Evolutionary conservation across 116 monocot genomes (phyloP).

Genomic region (Dioscorea cayenensis): DNA sequence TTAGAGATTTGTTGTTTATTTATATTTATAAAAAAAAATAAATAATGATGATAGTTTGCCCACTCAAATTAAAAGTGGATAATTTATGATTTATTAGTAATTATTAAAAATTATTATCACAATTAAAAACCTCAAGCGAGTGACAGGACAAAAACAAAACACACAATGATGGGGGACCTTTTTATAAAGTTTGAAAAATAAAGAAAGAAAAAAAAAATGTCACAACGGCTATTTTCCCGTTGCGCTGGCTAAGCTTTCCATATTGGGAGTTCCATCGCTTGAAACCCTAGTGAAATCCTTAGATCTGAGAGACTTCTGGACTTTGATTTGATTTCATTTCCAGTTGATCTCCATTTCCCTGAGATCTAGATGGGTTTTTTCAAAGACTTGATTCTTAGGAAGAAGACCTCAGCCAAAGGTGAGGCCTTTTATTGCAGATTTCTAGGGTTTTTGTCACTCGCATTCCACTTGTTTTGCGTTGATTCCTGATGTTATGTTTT

Average conservation of each 20-base stretch:
- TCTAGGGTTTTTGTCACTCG: neutral
- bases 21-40: no score
- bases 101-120: no score
- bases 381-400: conserved; percentile 17
- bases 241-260: no score
- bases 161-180: neutral
- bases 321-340: neutral
- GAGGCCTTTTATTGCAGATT: neutral
- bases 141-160: no score
- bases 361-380: neutral
- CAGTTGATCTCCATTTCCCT: neutral
- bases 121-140: no score
- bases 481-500: neutral
- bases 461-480: neutral
- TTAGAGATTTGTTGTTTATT: no score
- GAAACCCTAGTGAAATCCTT: neutral
- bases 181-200: no score
- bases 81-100: no score
- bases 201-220: no score
- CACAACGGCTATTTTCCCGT: no score
- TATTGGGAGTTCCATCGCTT: neutral
- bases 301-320: neutral
- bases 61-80: no score
- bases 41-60: no score
- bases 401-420: conserved; percentile 46